Conservation (phyloP, 2,329 filamentous ascomycete genomes). For the Colletotrichum sojae region DNA sequence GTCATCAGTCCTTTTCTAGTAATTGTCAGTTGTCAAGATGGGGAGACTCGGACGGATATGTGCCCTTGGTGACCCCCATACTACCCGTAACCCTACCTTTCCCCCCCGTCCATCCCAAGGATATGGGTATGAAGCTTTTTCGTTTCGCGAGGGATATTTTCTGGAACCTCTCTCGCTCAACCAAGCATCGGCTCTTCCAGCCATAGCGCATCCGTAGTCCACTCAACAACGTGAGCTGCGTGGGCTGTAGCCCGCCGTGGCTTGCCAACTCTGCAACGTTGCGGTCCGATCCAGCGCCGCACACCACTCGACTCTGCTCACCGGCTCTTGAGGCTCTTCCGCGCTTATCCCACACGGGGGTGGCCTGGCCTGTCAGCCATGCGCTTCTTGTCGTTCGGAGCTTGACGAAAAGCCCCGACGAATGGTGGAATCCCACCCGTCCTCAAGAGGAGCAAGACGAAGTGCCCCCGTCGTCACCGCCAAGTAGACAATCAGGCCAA, state of each 20-base stretch:
- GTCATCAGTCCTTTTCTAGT: conserved; percentile 1
- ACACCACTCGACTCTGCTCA: too few relatives aligned
- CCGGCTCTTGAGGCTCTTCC: conserved; percentile 23
- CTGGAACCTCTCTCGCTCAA: conserved; percentile 1
- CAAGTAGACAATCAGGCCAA: conserved; percentile 32
- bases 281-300: background rate
- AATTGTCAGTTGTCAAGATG: conserved; percentile 29
- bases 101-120: background rate
- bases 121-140: conserved; percentile 8
- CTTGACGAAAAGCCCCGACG: too few relatives aligned
- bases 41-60: background rate
- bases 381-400: background rate
- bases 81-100: background rate
- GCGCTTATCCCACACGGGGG: conserved; percentile 1
- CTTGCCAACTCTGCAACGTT: conserved; percentile 9
- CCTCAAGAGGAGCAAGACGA: background rate
- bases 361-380: background rate
- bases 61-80: background rate
- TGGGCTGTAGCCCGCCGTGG: background rate
- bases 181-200: background rate
- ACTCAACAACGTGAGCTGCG: background rate
- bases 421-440: too few relatives aligned
- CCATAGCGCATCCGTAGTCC: background rate
- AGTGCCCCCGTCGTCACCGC: conserved; percentile 30
- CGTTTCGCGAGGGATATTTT: background rate